Base-by-base conservation (phyloP, 164 flowering plant species). In the Akebia trifoliata region DNA sequence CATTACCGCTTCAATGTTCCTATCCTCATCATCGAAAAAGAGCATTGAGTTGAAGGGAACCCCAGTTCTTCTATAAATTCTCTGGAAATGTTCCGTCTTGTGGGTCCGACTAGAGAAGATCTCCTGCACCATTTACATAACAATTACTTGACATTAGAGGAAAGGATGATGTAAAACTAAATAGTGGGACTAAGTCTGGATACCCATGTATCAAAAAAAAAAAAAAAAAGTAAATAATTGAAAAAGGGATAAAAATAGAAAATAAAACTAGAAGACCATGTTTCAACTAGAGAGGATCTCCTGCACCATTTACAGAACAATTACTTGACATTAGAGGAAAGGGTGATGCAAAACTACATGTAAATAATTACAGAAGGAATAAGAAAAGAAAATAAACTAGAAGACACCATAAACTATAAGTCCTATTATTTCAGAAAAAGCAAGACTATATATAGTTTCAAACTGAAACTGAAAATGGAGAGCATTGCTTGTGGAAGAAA, bases 251-350 rank as follows among this genome's bases (percentile, higher is more conserved):
- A 28, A 50, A 17, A 17, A 14, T 14, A 52, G 22, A 6, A 52
- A 20, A 12, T n/a, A n/a, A n/a, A n/a, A n/a, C n/a, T n/a, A n/a
- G n/a, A n/a, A n/a, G n/a, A n/a, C n/a, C n/a, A n/a, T n/a, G n/a
- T n/a, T 81, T 92, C 92, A 84, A 59, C 97, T 90, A 22, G 99
- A 81, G 67, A 80, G 90, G 22, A 87, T 87, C 64, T 93, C 99
- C 99, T 93, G 76, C n/a, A 68, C 4, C 64, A 56, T 44, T 40
- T 18, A 29, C 29, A 32, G 7, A 6, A 49, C 1, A 42, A 8
- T 31, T 24, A 44, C 2, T 9, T 24, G 25, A 11, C n/a, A 8
- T 24, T n/a, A n/a, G n/a, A n/a, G n/a, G n/a, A n/a, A n/a, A n/a
- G n/a, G n/a, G n/a, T n/a, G n/a, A n/a, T n/a, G n/a, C n/a, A n/a